Conservation (phyloP, 192 early-diverging fungal genomes). For the Rhizoclosmatium sp. region DNA sequence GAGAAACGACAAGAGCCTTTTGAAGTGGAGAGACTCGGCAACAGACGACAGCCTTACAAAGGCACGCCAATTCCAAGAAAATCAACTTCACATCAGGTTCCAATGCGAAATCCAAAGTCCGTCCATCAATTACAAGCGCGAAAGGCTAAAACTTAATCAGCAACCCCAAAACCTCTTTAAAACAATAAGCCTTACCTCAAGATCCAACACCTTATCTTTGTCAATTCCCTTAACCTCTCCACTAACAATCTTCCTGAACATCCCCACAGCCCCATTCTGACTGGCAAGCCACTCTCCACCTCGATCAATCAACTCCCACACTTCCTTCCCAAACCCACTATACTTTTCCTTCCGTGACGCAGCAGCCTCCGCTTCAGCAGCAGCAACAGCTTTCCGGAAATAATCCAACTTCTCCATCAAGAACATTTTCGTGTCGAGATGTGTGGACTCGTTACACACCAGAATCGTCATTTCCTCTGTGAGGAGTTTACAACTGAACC, state of each 20-base stretch:
- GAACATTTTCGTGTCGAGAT: conserved; percentile 91
- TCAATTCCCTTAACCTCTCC: conserved; percentile 41
- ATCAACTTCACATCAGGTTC: conserved; percentile 69
- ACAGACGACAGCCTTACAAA: conserved; percentile 96
- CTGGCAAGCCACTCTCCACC: conserved; percentile 20
- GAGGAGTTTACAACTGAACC: conserved; percentile 95
- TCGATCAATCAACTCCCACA: conserved; percentile 12
- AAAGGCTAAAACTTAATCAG: conserved; percentile 59
- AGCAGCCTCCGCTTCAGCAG: conserved; percentile 8
- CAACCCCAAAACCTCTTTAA: neutral
- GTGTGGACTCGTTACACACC: conserved; percentile 86
- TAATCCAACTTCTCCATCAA: conserved; percentile 82
- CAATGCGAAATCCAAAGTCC: conserved; percentile 89
- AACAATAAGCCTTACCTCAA: conserved; percentile 36
- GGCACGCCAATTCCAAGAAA: conserved; percentile 89
- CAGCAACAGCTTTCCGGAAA: conserved; percentile 1
- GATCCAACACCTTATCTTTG: conserved; percentile 51
- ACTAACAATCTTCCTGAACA: neutral
- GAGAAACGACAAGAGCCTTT: conserved; percentile 96
- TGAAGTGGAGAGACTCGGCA: conserved; percentile 98
- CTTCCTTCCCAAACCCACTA: neutral
- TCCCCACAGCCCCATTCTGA: neutral
- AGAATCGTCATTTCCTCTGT: conserved; percentile 93
- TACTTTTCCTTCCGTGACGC: neutral
- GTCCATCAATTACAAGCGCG: conserved; percentile 95